Percentiles rank a stretch among this genome's conserved stretches.
Conservation (phyloP, 1,284 basidiomycete species). For the Tilletia horrida region DNA sequence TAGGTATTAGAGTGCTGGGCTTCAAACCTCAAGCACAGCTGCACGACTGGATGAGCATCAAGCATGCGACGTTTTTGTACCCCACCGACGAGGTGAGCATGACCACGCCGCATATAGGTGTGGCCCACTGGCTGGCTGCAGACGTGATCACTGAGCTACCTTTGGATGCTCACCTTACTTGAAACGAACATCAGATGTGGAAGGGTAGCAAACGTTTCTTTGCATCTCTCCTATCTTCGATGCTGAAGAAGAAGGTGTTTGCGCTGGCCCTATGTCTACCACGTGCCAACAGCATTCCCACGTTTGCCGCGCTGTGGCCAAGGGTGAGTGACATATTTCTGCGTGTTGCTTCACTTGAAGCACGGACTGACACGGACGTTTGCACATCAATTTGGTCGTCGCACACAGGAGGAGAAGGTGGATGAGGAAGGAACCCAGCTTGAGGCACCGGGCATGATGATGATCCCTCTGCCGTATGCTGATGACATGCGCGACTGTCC, state of each 20-base stretch:
- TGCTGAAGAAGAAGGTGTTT: constrained; percentile 76
- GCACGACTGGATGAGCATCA: constrained; percentile 80
- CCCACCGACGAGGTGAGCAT: constrained; percentile 76
- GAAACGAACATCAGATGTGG: constrained; percentile 70
- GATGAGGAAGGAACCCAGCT: constrained; percentile 69
- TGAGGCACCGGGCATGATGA: constrained; percentile 84
- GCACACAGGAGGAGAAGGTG: constrained; percentile 65
- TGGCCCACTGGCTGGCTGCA: neutral
- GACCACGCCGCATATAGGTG: constrained; percentile 1
- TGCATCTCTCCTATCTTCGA: constrained; percentile 76
- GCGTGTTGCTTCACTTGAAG: neutral
- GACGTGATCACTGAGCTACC: too few relatives aligned
- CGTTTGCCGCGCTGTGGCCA: constrained; percentile 80
- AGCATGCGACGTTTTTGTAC: constrained; percentile 85
- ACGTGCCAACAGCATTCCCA: constrained; percentile 70
- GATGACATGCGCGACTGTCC: constrained; percentile 85
- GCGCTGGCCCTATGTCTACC: constrained; percentile 72
- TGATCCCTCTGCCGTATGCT: constrained; percentile 84
- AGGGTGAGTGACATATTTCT: constrained; percentile 63
- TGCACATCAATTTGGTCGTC: neutral
- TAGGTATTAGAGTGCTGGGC: constrained; percentile 81
- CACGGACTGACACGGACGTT: neutral
- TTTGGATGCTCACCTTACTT: too few relatives aligned
- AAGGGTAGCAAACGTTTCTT: constrained; percentile 89
- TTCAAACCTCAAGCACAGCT: constrained; percentile 70